Evolutionary conservation across 768 basidiomycete species (phyloP), one percentile per base, ranked within the genome.

Genomic region (Boletus edulis): DNA sequence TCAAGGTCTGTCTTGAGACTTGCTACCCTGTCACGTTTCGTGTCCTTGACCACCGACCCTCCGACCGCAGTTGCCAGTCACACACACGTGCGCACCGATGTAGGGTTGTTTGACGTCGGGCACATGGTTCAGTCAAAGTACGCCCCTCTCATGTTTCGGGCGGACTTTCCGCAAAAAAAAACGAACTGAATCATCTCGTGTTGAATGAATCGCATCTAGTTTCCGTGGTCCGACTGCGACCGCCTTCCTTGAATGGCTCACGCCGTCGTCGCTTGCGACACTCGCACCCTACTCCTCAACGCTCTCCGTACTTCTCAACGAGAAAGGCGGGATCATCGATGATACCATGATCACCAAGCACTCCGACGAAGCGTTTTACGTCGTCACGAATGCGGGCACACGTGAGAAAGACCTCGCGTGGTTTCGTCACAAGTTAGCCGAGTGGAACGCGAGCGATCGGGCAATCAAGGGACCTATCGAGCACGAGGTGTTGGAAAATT

Each of bases 81-180:
- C 72, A 83, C 87, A 43, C 89, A 98, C 65, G 91, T 95, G 48
- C 85, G 97, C 40, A 81, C 75, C 13, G 81, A 80, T 35, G 91
- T 83, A 1, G 94, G 94, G 1, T 77, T 99, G 32, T 99, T 99
- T 69, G 97, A 99, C 66, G 97, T 99, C 27, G 92, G 92, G 20
- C 97, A 99, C 72, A 99, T 99, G 96, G 90, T 98, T 15, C 96
- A 98, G 70, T 84, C 85, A 34, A 88, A 84, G 92, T 94, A 63
- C 46, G 81, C 54, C 35, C 51, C n/a, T 31, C 51, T 31, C 31
- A 3, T 22, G 20, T 18, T 41, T 40, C 45, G 8, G 14, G 29
- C 35, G 41, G n/a, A 29, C 27, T 50, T 11, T 38, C 37, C 15
- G n/a, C 32, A 34, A 39, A 46, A 17, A 27, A 32, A 32, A 40